Percentiles rank a stretch among this genome's conserved stretches.
Conservation (phyloP, 1,139 yeast genomes). For the Zygotorulaspora mrakii region DNA sequence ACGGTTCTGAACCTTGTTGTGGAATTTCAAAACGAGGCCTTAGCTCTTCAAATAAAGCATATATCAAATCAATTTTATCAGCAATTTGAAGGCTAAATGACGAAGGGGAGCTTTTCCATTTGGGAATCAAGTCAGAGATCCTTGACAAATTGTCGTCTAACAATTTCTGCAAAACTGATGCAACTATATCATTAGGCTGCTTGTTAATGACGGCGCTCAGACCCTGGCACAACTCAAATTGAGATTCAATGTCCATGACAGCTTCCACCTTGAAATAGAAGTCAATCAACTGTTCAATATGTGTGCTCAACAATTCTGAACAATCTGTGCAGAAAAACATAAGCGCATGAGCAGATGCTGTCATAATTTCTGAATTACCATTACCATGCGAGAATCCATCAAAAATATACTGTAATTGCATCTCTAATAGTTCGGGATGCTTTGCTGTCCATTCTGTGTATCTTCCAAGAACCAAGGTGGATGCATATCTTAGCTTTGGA, state of each 20-base stretch:
- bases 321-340: conserved; percentile 96
- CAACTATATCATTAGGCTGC: conserved; percentile 45
- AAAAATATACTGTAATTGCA: conserved; percentile 80
- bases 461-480: conserved; percentile 87
- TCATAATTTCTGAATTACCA: conserved; percentile 51
- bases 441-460: conserved; percentile 93
- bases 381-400: conserved; percentile 52
- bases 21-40: conserved; percentile 41
- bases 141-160: conserved; percentile 61
- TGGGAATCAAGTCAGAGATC: conserved; percentile 36
- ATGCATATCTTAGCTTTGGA: conserved; percentile 83
- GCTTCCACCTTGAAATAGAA: conserved; percentile 64
- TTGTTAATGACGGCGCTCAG: conserved; percentile 76
- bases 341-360: conserved; percentile 90
- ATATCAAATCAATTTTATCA: conserved; percentile 70
- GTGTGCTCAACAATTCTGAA: conserved; percentile 58
- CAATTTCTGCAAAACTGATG: conserved; percentile 52
- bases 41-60: conserved; percentile 65
- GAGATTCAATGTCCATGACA: conserved; percentile 60
- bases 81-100: conserved; percentile 51
- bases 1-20: conserved; percentile 32
- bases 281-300: conserved; percentile 70
- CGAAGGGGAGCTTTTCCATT: conserved; percentile 31
- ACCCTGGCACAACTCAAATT: conserved; percentile 84
- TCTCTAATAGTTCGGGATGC: conserved; percentile 77